phyloP scores from a whole-genome alignment of 2,329 filamentous ascomycete genomes.

The Arthrobotrys sphaeroides region DNA sequence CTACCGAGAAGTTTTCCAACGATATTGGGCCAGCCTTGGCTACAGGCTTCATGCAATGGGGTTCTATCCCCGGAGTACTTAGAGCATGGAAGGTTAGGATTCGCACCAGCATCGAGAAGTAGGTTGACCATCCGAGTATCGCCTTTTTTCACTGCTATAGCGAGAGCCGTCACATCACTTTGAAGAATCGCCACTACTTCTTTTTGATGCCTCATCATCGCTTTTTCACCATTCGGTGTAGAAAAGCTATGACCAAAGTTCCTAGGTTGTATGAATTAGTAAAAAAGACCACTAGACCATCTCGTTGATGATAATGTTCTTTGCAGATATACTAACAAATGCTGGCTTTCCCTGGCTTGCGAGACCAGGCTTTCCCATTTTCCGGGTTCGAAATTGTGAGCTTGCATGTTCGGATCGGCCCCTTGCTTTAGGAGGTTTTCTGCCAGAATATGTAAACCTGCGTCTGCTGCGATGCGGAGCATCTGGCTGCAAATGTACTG shows the following conservation, averaged over 20 bases:
- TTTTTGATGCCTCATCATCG: not conserved
- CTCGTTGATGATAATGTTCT: not conserved
- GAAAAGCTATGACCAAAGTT: not conserved
- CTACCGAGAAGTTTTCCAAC: not conserved
- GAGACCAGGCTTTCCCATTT: too few species aligned
- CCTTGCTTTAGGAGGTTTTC: not conserved
- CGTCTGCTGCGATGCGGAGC: conserved; percentile 27
- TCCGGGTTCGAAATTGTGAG: not conserved
- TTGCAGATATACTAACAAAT: conserved; percentile 16
- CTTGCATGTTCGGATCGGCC: conserved; percentile 30
- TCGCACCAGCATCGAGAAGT: conserved; percentile 9
- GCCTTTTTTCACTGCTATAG: conserved; percentile 16
- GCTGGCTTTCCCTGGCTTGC: too few species aligned
- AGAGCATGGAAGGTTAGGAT: conserved; percentile 26
- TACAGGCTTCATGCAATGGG: conserved; percentile 33
- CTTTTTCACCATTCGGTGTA: not conserved
- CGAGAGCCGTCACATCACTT: conserved; percentile 17
- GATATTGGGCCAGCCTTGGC: not conserved
- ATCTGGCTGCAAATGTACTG: conserved; percentile 23
- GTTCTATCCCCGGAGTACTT: not conserved
- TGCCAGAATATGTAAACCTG: not conserved
- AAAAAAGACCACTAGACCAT: not conserved
- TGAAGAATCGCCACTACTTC: not conserved
- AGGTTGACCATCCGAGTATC: not conserved
- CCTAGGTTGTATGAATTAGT: not conserved